Evolutionary conservation across 768 basidiomycete species (phyloP), one percentile per base, ranked within the genome.

Genomic region (Rhodocollybia butyracea): DNA sequence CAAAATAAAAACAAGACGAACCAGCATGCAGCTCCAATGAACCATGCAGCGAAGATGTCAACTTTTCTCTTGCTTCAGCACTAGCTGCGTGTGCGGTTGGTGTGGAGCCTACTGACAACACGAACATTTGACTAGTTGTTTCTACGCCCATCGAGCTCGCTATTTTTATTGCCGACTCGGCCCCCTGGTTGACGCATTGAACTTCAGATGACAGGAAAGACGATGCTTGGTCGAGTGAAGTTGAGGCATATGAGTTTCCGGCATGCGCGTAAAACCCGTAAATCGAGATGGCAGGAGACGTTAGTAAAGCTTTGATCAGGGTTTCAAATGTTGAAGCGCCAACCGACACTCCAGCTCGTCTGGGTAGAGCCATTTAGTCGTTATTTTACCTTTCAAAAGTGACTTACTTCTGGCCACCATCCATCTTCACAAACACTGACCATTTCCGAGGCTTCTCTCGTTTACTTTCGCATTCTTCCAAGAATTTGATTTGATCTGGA

Each of bases 181-280:
- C 88, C 2, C 86, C 85, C 11, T 68, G 67, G 60, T 91, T 87
- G 30, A 89, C 89, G 2, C 83, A 79, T 32, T 81, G 73, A 6
- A 94, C 80, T 71, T 94, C 92, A 10, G 72, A 73, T 6, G 84
- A 80, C 46, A 92, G 75, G 70, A 84, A 88, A 1, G 74, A 72
- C 3, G 84, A 78, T 7, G 89, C 90, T 56, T 89, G 78, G 11
- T 76, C 70, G 8, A 82, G 70, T 7, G 86, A 86, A 5, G 80
- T 86, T 2, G 93, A 92, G 1, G 79, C 85, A 61, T 94, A 94
- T 1, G 89, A 78, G 62, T 89, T 77, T 42, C 88, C 86, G 0
- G 85, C 85, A 68, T 93, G 92, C 52, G 81, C 84, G 59, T 94
- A 94, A 68, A 94, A 94, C 5, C 92, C 91, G 66, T 85, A 82